Evolutionary conservation across 441 rosid species (phyloP).

Genomic region (Cnidoscolus chayamansa): DNA sequence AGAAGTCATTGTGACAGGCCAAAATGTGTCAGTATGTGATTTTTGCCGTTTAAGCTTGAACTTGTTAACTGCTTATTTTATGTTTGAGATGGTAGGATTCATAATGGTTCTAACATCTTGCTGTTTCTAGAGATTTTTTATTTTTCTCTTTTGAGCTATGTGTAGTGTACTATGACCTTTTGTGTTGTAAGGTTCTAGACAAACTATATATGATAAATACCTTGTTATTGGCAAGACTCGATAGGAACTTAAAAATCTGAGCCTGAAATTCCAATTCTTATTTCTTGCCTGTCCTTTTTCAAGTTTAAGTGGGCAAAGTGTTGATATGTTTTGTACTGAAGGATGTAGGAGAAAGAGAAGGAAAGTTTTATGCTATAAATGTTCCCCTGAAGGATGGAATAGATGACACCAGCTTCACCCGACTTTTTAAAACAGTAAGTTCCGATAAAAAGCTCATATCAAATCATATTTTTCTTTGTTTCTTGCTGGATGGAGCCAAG

Average conservation of each 20-base stretch:
- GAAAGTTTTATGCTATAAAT: constrained; percentile 91
- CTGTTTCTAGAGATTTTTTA: background rate
- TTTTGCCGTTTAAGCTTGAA: background rate
- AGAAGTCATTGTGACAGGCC: background rate
- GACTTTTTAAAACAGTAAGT: constrained; percentile 89
- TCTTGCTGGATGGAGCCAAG: constrained; percentile 4
- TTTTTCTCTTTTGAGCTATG: background rate
- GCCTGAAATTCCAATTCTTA: constrained; percentile 6
- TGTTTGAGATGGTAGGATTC: background rate
- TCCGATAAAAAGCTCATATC: constrained; percentile 18
- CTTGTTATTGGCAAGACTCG: background rate
- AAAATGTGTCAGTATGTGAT: background rate
- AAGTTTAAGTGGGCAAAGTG: constrained; percentile 22
- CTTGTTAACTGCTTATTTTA: background rate
- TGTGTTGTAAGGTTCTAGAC: background rate
- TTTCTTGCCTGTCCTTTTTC: constrained; percentile 15
- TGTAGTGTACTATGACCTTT: background rate
- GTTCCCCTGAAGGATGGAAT: constrained; percentile 97
- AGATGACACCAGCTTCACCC: constrained; percentile 88
- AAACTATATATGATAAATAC: background rate
- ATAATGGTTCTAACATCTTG: background rate
- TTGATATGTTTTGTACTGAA: constrained; percentile 45
- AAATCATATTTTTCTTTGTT: background rate
- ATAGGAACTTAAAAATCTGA: background rate
- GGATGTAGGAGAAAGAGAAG: constrained; percentile 97